These are phyloP conservation scores for Zasmidium citrigriseum DNA, from an alignment of 2,329 filamentous ascomycete genomes.

Conservation along the genomic window DNA sequence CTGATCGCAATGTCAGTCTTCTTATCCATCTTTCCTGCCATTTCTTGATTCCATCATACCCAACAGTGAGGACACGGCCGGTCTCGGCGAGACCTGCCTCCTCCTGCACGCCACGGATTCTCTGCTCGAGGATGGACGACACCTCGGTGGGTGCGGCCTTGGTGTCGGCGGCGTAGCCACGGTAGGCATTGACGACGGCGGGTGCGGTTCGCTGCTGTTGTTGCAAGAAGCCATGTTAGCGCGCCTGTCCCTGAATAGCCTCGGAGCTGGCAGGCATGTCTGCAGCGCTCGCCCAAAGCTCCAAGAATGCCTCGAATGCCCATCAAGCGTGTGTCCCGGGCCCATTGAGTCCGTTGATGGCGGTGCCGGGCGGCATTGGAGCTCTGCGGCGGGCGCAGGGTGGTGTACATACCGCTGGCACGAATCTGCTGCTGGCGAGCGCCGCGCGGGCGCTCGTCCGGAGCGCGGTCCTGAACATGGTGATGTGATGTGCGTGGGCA, in stretches of 20 bases:
- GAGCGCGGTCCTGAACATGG: constrained; percentile 96
- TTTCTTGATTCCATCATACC: constrained; percentile 65
- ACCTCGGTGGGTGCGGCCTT: constrained; percentile 98
- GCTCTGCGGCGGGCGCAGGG: constrained; percentile 44
- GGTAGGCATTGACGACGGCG: constrained; percentile 68
- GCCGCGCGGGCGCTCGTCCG: constrained; percentile 94
- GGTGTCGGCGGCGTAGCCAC: constrained; percentile 87
- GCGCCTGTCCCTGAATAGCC: constrained; percentile 38
- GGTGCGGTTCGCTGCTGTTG: constrained; percentile 78
- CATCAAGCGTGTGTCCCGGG: constrained; percentile 49
- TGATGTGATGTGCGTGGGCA: constrained; percentile 48
- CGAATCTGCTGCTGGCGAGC: constrained; percentile 78
- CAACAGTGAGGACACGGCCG: constrained; percentile 96
- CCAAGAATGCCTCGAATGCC: constrained; percentile 33
- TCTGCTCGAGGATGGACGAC: constrained; percentile 98
- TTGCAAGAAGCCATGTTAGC: constrained; percentile 52
- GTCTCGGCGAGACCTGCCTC: constrained; percentile 96
- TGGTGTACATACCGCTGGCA: constrained; percentile 80
- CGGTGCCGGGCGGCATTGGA: constrained; percentile 41
- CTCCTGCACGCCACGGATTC: constrained; percentile 97
- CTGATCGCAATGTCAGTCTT: constrained; percentile 51
- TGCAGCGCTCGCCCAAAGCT: constrained; percentile 41
- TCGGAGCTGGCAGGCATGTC: constrained; percentile 23
- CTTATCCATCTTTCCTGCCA: neutral
- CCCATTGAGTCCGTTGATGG: constrained; percentile 26